Evolutionary conservation across 2,329 filamentous ascomycete species (phyloP).

Genomic region (Talaromyces sp.): DNA sequence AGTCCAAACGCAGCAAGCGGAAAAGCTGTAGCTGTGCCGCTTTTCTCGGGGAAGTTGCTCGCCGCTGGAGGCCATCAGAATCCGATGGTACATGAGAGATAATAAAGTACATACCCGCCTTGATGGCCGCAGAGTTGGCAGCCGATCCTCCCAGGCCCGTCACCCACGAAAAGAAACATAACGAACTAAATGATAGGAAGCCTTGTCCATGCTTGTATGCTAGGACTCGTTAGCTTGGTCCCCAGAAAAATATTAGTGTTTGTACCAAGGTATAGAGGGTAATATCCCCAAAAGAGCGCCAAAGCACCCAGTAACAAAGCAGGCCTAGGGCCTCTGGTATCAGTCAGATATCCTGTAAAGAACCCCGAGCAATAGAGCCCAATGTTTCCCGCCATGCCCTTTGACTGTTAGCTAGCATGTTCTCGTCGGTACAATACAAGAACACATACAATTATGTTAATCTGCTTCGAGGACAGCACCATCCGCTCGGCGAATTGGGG

Average conservation of each 20-base stretch:
- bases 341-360: constrained; percentile 82
- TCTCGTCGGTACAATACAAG: background rate
- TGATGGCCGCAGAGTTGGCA: constrained; percentile 85
- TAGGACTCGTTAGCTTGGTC: constrained; percentile 22
- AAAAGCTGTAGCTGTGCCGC: constrained; percentile 91
- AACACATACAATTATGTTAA: constrained; percentile 74
- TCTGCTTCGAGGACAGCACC: constrained; percentile 84
- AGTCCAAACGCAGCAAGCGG: constrained; percentile 89
- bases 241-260: background rate
- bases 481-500: constrained; percentile 89
- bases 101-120: constrained; percentile 53
- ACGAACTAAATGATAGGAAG: constrained; percentile 51
- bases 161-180: constrained; percentile 82
- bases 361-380: constrained; percentile 93
- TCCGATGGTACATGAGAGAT: background rate
- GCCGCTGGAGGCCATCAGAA: constrained; percentile 54
- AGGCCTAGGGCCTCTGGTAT: constrained; percentile 73
- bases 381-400: constrained; percentile 58
- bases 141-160: constrained; percentile 86
- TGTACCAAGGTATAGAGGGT: constrained; percentile 65
- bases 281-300: constrained; percentile 75
- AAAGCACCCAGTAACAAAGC: constrained; percentile 73
- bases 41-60: constrained; percentile 84
- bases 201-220: constrained; percentile 69
- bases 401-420: constrained; percentile 7